Percentiles rank a stretch among this genome's conserved stretches.
Conservation (phyloP, 2,329 filamentous ascomycete genomes). For the Aspergillus nomiae region DNA sequence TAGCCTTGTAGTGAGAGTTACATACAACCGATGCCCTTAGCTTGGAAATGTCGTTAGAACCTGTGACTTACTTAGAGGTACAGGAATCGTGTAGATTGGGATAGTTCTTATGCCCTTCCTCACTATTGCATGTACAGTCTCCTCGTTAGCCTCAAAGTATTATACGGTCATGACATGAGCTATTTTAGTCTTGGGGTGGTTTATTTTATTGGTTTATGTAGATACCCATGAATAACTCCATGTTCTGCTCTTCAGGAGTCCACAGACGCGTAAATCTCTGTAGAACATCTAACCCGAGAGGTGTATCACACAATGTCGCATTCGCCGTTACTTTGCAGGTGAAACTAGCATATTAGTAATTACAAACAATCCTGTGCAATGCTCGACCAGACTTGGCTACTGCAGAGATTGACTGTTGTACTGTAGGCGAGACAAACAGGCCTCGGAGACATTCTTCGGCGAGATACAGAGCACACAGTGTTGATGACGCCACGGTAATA, state of each 20-base stretch:
- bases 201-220: not conserved
- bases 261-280: not conserved
- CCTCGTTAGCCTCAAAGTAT: not conserved
- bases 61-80: no score
- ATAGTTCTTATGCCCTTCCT: no score
- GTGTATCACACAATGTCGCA: not conserved
- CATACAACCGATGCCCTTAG: no score
- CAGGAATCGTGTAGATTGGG: no score
- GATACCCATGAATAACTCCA: not conserved
- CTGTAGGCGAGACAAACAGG: not conserved
- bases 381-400: not conserved
- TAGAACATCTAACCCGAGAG: not conserved
- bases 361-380: not conserved
- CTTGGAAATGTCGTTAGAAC: no score
- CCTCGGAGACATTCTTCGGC: not conserved
- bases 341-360: not conserved
- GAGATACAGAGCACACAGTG: not conserved
- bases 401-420: not conserved
- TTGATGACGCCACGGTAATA: not conserved
- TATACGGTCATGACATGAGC: not conserved
- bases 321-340: not conserved
- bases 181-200: not conserved
- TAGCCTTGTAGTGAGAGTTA: no score
- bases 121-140: not conserved
- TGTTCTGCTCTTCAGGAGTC: not conserved